Evolutionary conservation across 768 basidiomycete species (phyloP), one percentile per base, ranked within the genome.

Genomic region (Rhizopogon rudus): DNA sequence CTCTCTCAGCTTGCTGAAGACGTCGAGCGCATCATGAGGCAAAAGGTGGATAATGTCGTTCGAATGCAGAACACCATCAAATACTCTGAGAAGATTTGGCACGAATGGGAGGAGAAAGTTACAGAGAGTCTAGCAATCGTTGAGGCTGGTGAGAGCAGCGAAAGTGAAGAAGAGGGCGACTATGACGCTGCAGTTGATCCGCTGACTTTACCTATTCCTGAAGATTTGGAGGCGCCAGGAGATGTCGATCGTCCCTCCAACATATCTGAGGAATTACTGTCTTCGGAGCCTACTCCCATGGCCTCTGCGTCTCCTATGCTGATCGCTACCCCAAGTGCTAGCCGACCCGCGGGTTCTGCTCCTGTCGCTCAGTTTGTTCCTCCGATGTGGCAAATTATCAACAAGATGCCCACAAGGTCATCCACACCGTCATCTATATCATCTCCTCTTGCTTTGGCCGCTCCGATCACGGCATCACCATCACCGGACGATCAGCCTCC

Each of bases 41-140:
- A 91, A 71, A 99, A 99, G 78, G 82, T 94, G 59, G 94, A 95
- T 69, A 93, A 88, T 61, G 91, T 98, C 48, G 89, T 93, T 59
- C 86, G 97, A 40, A 86, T 99, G 85, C 92, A 96, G 71, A 97
- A 96, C 66, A 98, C 94, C 17, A 94, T 99, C 62, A 80, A 91
- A 52, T 98, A 98, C 70, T 87, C 93, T 40, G 97, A 98, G 76
- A 96, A 95, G 74, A 91, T 97, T 31, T 86, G 96, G 75, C 88
- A 88, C 63, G 97, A 98, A 72, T 98, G 96, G 95, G 89, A 98
- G 71, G 88, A 91, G 64, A 85, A 83, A 62, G 87, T 97, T 13
- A 87, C 84, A 57, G 80, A 83, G 62, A 80, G 78, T 41, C 71
- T 95, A 35, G 80, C 79, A 3, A 73, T 74, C 35, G 72, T 77